phyloP scores from a whole-genome alignment of 495 filamentous ascomycete species.

The Lasiosphaeria ovina region DNA sequence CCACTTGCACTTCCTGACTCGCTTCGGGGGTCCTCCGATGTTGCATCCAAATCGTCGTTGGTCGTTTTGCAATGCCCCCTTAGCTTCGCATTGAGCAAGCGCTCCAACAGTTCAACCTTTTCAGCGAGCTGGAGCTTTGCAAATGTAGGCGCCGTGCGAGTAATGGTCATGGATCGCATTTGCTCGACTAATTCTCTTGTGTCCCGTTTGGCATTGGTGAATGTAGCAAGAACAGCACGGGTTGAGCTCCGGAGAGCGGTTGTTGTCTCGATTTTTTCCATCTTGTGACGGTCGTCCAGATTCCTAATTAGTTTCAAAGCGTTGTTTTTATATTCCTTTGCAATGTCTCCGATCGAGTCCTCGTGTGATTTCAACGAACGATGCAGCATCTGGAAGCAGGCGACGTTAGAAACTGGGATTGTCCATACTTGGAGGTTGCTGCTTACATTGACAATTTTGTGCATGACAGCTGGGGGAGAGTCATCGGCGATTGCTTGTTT shows the following conservation, averaged over 20 bases:
- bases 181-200: not conserved
- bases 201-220: not conserved
- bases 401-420: not conserved
- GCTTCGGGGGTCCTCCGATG: not conserved
- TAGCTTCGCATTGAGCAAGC: not conserved
- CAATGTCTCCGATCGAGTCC: constrained; percentile 16
- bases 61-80: not conserved
- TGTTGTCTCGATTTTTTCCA: constrained; percentile 6
- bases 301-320: constrained; percentile 16
- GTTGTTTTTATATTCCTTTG: constrained; percentile 20
- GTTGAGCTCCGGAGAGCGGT: not conserved
- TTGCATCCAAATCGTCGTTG: not conserved
- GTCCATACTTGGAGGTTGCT: no score
- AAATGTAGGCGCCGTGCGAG: not conserved
- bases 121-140: not conserved
- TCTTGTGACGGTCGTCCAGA: constrained; percentile 14
- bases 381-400: not conserved
- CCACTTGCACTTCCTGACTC: not conserved
- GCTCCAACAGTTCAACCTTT: constrained; percentile 6
- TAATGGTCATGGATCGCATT: not conserved
- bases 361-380: not conserved
- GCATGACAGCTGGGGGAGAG: constrained; percentile 14
- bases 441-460: constrained; percentile 19
- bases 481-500: constrained; percentile 14
- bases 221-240: not conserved